These are phyloP conservation scores for Zasmidium citrigriseum DNA, from an alignment of 2,329 filamentous ascomycete species.

Conservation along the genomic window DNA sequence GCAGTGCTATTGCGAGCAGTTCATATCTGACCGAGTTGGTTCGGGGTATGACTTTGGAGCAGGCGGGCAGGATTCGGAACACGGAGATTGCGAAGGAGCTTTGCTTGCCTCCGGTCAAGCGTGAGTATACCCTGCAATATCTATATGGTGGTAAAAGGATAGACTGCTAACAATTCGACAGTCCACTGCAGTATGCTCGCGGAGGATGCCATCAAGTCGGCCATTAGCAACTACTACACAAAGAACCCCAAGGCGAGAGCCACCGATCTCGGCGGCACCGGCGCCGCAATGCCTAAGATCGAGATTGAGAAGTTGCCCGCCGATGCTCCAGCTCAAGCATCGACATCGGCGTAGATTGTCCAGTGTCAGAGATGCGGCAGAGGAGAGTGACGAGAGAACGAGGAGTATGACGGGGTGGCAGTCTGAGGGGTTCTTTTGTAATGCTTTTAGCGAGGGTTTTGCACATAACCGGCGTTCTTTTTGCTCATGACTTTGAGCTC, in stretches of 20 bases:
- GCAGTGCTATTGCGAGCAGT: conserved; percentile 89
- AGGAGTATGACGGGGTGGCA: neutral
- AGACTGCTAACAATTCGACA: conserved; percentile 36
- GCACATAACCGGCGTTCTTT: conserved; percentile 1
- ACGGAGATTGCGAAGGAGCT: conserved; percentile 98
- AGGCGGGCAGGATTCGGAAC: conserved; percentile 90
- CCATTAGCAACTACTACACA: conserved; percentile 86
- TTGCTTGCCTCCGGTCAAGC: conserved; percentile 82
- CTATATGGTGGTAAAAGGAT: neutral
- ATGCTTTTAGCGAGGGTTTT: conserved; percentile 1
- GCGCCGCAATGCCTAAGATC: conserved; percentile 66
- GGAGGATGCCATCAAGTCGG: conserved; percentile 89
- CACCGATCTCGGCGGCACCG: conserved; percentile 77
- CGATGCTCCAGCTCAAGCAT: neutral
- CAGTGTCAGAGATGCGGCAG: neutral
- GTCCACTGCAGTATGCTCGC: conserved; percentile 92
- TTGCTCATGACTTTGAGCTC: too few relatives aligned
- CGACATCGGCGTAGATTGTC: neutral
- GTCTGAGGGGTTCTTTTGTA: neutral
- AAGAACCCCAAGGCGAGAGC: conserved; percentile 77
- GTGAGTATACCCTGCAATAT: conserved; percentile 54
- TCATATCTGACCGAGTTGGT: conserved; percentile 95
- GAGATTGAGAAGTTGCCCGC: conserved; percentile 55
- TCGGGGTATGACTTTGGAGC: conserved; percentile 92
- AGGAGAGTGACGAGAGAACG: neutral